These are phyloP conservation scores for Fraxinus excelsior DNA, from an alignment of 257 asterid genomes.

Conservation along the genomic window DNA sequence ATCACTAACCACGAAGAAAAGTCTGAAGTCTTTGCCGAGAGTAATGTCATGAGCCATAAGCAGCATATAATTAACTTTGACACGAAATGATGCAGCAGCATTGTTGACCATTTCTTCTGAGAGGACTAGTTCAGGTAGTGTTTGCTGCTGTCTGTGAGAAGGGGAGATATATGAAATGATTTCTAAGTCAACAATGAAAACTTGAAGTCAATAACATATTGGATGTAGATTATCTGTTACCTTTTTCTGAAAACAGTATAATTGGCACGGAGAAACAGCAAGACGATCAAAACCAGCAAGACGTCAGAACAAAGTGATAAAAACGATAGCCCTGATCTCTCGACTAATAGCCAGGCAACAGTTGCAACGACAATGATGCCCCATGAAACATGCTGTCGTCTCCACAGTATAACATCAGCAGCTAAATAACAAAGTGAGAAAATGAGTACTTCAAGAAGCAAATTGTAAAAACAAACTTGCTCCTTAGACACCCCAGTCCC, in stretches of 20 bases:
- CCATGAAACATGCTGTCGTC: conserved; percentile 60
- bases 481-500: conserved; percentile 18
- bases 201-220: conserved; percentile 9
- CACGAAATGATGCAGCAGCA: conserved; percentile 95
- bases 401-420: conserved; percentile 89
- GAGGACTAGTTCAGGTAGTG: conserved; percentile 81
- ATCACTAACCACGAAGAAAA: conserved; percentile 79
- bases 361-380: conserved; percentile 75
- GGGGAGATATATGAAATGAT: conserved; percentile 28
- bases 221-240: conserved; percentile 39
- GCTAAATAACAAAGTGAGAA: conserved; percentile 48
- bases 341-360: conserved; percentile 76
- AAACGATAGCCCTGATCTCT: conserved; percentile 81
- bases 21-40: conserved; percentile 90
- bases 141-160: conserved; percentile 58
- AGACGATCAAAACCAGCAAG: conserved; percentile 69
- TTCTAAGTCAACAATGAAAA: conserved; percentile 6
- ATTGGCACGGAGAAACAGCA: conserved; percentile 75
- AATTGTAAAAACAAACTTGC: conserved; percentile 16
- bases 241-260: conserved; percentile 64
- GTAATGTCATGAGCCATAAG: conserved; percentile 98
- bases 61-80: conserved; percentile 80
- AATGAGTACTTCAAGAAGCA: conserved; percentile 30
- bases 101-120: conserved; percentile 95
- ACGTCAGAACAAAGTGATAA: conserved; percentile 76